Evolutionary conservation across 257 asterid genomes (phyloP).

Genomic region (Salvia rosmarinus): DNA sequence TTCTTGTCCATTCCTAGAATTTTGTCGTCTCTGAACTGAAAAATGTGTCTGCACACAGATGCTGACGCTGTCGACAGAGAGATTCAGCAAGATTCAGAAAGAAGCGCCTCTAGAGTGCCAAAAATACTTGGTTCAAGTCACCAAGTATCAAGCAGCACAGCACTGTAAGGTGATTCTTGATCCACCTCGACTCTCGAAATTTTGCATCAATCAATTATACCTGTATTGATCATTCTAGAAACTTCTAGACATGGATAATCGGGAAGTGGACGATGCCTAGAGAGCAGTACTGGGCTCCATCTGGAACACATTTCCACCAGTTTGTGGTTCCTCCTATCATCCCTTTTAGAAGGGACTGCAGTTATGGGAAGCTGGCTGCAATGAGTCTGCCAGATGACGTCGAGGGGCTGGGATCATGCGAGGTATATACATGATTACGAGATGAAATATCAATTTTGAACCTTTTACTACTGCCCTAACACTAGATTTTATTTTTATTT

Average conservation of each 20-base stretch:
- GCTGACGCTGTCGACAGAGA: conserved; percentile 81
- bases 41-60: conserved; percentile 48
- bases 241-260: conserved; percentile 72
- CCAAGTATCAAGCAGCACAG: conserved; percentile 72
- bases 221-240: neutral
- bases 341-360: conserved; percentile 84
- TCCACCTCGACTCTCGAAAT: neutral
- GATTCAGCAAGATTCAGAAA: conserved; percentile 73
- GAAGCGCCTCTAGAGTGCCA: conserved; percentile 69
- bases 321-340: conserved; percentile 87
- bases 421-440: conserved; percentile 55
- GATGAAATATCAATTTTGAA: neutral
- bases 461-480: neutral
- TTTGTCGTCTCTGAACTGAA: neutral
- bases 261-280: conserved; percentile 85
- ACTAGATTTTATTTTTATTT: neutral
- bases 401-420: conserved; percentile 82
- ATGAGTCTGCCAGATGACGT: conserved; percentile 87
- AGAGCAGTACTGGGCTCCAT: conserved; percentile 76
- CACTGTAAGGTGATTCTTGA: conserved; percentile 68
- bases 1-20: too few relatives aligned
- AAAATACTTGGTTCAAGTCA: conserved; percentile 72
- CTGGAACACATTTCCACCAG: conserved; percentile 82
- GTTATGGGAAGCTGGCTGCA: conserved; percentile 82
- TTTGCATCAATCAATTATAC: neutral